Evolutionary conservation across 768 basidiomycete genomes (phyloP).

Genomic region (Podaxis sp.): DNA sequence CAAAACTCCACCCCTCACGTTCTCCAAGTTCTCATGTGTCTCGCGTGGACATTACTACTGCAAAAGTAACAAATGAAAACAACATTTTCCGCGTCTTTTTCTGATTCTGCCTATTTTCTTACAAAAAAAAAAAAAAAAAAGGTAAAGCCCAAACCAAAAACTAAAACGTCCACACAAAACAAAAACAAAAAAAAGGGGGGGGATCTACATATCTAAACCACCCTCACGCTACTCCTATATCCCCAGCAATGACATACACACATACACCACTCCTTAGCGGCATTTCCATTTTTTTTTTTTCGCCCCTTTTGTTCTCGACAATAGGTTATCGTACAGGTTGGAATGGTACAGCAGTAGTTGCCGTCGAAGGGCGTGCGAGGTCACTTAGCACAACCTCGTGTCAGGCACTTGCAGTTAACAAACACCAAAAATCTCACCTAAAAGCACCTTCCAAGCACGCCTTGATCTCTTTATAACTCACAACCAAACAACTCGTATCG

Average conservation of each 20-base stretch:
- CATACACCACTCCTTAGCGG: too few relatives aligned
- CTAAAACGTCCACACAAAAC: neutral
- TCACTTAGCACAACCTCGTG: too few relatives aligned
- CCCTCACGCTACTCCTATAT: too few relatives aligned
- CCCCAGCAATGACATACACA: too few relatives aligned
- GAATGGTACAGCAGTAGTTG: neutral
- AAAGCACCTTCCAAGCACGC: slow-evolving; percentile 81
- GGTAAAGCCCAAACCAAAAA: neutral
- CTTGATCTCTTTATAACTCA: slow-evolving; percentile 91
- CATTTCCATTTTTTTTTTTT: too few relatives aligned
- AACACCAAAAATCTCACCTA: slow-evolving; percentile 43
- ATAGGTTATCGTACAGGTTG: neutral
- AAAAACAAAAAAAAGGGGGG: neutral
- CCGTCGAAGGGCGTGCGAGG: slow-evolving; percentile 20
- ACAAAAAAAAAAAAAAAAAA: neutral
- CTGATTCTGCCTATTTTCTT: slow-evolving; percentile 65
- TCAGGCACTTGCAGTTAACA: neutral
- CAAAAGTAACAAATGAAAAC: slow-evolving; percentile 1
- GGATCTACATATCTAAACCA: too few relatives aligned
- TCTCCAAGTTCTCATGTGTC: too few relatives aligned
- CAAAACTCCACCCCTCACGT: too few relatives aligned
- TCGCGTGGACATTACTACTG: too few relatives aligned
- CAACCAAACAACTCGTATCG: slow-evolving; percentile 93
- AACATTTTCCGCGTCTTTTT: slow-evolving; percentile 53
- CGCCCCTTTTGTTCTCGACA: neutral